Percentiles rank a stretch among this genome's conserved stretches.
These are phyloP conservation scores for Colletotrichum liaoningense DNA, from an alignment of 2,329 filamentous ascomycete genomes.

Conservation along the genomic window DNA sequence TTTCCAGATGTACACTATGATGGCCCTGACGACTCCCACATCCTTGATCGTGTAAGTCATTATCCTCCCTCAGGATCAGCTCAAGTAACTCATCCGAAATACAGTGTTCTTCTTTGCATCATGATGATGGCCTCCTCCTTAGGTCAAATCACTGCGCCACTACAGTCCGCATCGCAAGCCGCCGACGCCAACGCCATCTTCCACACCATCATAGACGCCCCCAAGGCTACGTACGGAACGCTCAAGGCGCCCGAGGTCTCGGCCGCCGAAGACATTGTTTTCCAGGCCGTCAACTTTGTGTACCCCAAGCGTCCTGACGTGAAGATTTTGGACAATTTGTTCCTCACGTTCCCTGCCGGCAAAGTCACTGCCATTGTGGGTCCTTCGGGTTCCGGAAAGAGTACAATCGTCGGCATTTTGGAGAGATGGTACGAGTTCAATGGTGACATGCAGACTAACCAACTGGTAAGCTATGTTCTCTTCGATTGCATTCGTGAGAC, in stretches of 20 bases:
- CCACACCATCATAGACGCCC: constrained; percentile 57
- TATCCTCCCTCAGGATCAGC: not conserved
- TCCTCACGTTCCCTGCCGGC: constrained; percentile 47
- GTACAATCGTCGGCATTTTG: constrained; percentile 51
- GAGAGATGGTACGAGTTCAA: constrained; percentile 51
- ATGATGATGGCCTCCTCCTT: constrained; percentile 46
- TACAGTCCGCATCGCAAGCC: constrained; percentile 48
- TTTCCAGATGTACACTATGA: constrained; percentile 37
- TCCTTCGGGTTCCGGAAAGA: constrained; percentile 52
- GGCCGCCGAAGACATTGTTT: constrained; percentile 61
- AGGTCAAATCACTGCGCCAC: constrained; percentile 47
- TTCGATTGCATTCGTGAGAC: constrained; percentile 79
- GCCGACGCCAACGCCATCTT: constrained; percentile 50
- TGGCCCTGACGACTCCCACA: constrained; percentile 36
- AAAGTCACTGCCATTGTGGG: constrained; percentile 46
- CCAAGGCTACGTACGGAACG: constrained; percentile 51
- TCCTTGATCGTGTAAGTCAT: constrained; percentile 39
- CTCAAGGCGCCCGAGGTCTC: constrained; percentile 62
- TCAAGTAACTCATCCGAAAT: not conserved
- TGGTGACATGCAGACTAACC: constrained; percentile 25
- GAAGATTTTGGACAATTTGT: constrained; percentile 46
- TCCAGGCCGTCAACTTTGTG: constrained; percentile 46
- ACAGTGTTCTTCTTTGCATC: constrained; percentile 38
- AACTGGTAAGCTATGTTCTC: constrained; percentile 73
- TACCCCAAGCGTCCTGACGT: constrained; percentile 50